Evolutionary conservation across 2,329 filamentous ascomycete genomes (phyloP), one percentile per base, ranked within the genome.

Genomic region (Calonectria henricotiae): DNA sequence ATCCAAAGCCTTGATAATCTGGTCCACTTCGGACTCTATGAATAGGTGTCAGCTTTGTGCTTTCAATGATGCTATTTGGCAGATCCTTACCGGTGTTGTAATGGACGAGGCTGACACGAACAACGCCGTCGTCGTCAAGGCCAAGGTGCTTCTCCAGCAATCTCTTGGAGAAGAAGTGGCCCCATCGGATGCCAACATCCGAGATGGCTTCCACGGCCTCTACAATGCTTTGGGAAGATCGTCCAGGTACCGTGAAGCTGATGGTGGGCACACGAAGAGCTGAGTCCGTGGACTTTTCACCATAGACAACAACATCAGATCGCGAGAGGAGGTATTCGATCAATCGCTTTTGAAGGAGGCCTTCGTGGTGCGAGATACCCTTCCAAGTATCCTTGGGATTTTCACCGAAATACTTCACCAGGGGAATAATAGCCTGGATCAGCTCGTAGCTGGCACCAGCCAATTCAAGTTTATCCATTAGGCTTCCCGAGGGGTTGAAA

Each of bases 161-260:
- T 17, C 92, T 83, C 74, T 92, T 88, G 13, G 89, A 90, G 80
- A 94, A 94, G 75, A 94, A 93, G 51, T 88, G 85, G 0, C 92
- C 92, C 86, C 88, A 92, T 58, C 91, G 83, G 70, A 93, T 89
- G 0, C 90, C 91, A 79, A 89, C 90, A 23, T 86, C 82, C 1
- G 87, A 88, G 23, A 84, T 83, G 47, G 83, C 83, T 80, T 94
- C 91, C 1, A 93, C 51, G 1, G 35, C 35, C 23, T 58, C 51
- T 39, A 58, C 32, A 8, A 58, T 58, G 32, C 51, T 15, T 32
- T 58, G 51, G 12, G 51, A 58, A 25, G 51, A 58, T 27, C 20
- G 11, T 17, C 51, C 51, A 17, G 51, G 51, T 2, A 39, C 51
- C 5, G 51, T 58, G 23, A 58, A 58, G 35, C 51, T 58, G 7